Percentiles rank a stretch among this genome's conserved stretches.
These are phyloP conservation scores for Mycena vitilis DNA, from an alignment of 768 basidiomycete species.

Conservation along the genomic window DNA sequence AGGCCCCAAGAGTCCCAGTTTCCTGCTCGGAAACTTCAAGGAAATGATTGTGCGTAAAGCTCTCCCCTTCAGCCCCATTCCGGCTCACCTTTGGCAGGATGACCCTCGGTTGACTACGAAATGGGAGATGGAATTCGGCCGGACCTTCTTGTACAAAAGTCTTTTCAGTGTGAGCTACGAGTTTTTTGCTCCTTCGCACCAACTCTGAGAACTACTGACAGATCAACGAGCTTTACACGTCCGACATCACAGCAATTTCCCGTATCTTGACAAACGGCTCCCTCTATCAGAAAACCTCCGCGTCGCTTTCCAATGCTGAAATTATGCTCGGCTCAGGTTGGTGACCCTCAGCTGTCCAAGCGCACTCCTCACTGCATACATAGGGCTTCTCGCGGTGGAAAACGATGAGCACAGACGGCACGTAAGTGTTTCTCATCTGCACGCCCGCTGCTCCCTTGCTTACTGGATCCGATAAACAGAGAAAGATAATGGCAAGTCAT, in stretches of 20 bases:
- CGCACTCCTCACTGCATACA: neutral
- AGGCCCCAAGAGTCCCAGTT: slow-evolving; percentile 48
- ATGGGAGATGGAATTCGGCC: slow-evolving; percentile 20
- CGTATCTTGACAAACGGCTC: slow-evolving; percentile 53
- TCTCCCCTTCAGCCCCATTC: neutral
- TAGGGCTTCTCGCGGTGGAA: slow-evolving; percentile 48
- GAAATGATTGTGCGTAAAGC: slow-evolving; percentile 34
- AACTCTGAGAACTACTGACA: slow-evolving; percentile 29
- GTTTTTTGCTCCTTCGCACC: no score
- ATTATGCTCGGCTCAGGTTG: neutral
- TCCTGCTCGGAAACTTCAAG: slow-evolving; percentile 50
- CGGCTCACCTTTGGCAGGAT: neutral
- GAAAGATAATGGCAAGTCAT: slow-evolving; percentile 10
- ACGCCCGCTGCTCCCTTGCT: neutral
- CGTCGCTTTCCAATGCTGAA: neutral
- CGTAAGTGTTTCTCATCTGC: slow-evolving; percentile 36
- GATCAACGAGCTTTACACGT: slow-evolving; percentile 53
- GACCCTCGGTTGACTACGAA: slow-evolving; percentile 6
- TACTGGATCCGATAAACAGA: neutral
- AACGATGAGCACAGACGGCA: slow-evolving; percentile 52
- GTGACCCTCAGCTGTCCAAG: no score
- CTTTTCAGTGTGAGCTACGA: slow-evolving; percentile 23
- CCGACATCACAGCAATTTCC: slow-evolving; percentile 59
- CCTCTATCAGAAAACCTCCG: slow-evolving; percentile 50
- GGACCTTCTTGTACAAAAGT: slow-evolving; percentile 18